Base-by-base conservation (phyloP, 768 basidiomycete genomes). In the Chalciporus sphaerocephalus region DNA sequence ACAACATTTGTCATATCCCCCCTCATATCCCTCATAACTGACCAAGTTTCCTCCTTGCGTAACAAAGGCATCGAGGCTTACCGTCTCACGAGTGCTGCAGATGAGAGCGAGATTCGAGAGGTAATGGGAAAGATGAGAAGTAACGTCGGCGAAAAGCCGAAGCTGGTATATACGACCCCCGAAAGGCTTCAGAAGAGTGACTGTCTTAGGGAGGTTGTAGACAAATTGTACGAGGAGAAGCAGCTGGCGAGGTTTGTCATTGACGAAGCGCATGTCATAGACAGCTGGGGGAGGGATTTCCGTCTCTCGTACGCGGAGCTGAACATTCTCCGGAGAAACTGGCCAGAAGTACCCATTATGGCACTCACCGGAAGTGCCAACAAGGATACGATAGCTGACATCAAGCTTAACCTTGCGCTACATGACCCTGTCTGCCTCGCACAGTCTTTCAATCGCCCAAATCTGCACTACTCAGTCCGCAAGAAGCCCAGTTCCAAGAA, bases 291-390 rank as follows among this genome's bases (percentile, higher is more conserved):
- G 6, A 83, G 93, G 58, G 86, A 93, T 60, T 94, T 96, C 58
- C 81, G 95, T 40, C 79, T 80, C n/a, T 79, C 87, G 87, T 92
- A 92, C 61, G 74, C 78, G 42, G 68, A 73, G 21, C 70, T 97
- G 30, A 78, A 78, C 12, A 64, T 72, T 24, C 74, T 97, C 27
- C 85, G 93, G 36, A 69, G 75, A 12, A 78, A 79, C 13, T 97
- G 80, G 68, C 88, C 90, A 0, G 64, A 75, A 6, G 75, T 92
- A 0, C 95, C 96, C 0, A 87, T 98, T 56, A 96, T 97, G 81
- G 96, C 96, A 0, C 74, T 98, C 37, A 99, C 96, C 0, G 96
- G 93, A 6, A 99, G 95, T 1, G 96, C 95, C 4, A 92, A 90
- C 58, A 70, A 75, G 32, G 74, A 81, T 42, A 85, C 86, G 1